phyloP scores from a whole-genome alignment of 2,329 filamentous ascomycete species.

The Nemania serpens region DNA sequence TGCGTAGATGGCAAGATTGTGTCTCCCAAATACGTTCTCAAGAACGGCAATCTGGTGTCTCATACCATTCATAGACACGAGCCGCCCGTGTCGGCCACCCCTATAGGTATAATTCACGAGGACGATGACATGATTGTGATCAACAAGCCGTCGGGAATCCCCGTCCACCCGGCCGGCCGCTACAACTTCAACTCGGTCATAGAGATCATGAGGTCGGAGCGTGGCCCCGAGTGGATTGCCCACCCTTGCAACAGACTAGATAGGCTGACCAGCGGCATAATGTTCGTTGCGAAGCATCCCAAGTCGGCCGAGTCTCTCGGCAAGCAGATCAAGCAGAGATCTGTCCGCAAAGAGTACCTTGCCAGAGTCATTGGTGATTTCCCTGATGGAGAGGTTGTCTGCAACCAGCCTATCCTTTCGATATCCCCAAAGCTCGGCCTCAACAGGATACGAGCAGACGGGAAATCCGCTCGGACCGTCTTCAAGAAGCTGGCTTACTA shows the following conservation, averaged over 20 bases:
- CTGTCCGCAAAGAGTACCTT: constrained; percentile 93
- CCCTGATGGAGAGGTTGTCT: constrained; percentile 87
- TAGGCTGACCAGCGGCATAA: constrained; percentile 90
- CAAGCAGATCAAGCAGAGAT: constrained; percentile 75
- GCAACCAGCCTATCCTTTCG: constrained; percentile 89
- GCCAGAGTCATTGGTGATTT: constrained; percentile 90
- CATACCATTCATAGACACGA: constrained; percentile 96
- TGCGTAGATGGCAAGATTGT: constrained; percentile 77
- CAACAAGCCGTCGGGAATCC: constrained; percentile 93
- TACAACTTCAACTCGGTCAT: constrained; percentile 96
- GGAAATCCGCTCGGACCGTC: constrained; percentile 86
- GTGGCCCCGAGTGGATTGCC: constrained; percentile 58
- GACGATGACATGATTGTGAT: constrained; percentile 94
- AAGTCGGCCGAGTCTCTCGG: constrained; percentile 79
- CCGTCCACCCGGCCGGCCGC: constrained; percentile 91
- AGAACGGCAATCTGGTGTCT: constrained; percentile 88
- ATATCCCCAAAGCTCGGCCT: constrained; percentile 95
- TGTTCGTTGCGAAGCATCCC: constrained; percentile 93
- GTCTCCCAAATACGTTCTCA: constrained; percentile 70
- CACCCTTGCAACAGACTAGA: constrained; percentile 91
- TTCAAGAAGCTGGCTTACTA: constrained; percentile 96
- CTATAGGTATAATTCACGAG: constrained; percentile 85
- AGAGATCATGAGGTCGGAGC: constrained; percentile 87
- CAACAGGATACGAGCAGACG: constrained; percentile 91
- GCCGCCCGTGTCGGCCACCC: constrained; percentile 82